Evolutionary conservation across 2,329 filamentous ascomycete genomes (phyloP), one percentile per base, ranked within the genome.

Genomic region (Fusarium illudens): DNA sequence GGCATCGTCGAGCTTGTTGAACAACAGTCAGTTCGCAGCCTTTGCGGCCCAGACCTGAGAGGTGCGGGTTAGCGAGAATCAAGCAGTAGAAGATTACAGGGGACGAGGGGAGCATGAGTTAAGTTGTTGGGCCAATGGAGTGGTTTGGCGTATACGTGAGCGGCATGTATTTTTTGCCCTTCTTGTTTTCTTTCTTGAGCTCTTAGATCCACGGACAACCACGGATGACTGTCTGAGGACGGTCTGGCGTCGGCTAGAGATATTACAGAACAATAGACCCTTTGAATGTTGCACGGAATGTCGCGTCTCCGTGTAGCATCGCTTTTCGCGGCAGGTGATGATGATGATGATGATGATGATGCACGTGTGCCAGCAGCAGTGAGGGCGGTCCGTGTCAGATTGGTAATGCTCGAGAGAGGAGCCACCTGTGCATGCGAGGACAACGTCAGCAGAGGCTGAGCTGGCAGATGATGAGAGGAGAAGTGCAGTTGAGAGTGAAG

Each of bases 1-100:
- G 58, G 86, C 86, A 11, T 84, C 86, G 44, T 84, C 81, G 71
- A 89, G 86, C 74, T 73, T 89, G 64, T 75, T 88, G 34, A 86
- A 88, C 73, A 80, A 80, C 67, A 76, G 80, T 42, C 80, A 79
- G 13, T 84, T 85, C 68, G 58, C 75, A 67, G 56, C 75, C 32
- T 73, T 64, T 58, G 68, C 69, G 25, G 64, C 72, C 2, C 64
- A 65, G 34, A 65, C 46, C 12, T 74, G 68, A 68, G 29, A 25
- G 17, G 15, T 36, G n/a, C 29, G 10, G 19, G 30, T 39, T 50
- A 29, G n/a, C 36, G 22, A 27, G 8, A 36, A 30, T 42, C 37
- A 29, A 33, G 58, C 48, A 25, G 25, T 20, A 33, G 52, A 56
- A 50, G 58, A n/a, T n/a, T 29, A 49, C 30, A 20, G 44, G 25